Evolutionary conservation across 306 rosid species (phyloP).

Genomic region (Trifolium pratense): DNA sequence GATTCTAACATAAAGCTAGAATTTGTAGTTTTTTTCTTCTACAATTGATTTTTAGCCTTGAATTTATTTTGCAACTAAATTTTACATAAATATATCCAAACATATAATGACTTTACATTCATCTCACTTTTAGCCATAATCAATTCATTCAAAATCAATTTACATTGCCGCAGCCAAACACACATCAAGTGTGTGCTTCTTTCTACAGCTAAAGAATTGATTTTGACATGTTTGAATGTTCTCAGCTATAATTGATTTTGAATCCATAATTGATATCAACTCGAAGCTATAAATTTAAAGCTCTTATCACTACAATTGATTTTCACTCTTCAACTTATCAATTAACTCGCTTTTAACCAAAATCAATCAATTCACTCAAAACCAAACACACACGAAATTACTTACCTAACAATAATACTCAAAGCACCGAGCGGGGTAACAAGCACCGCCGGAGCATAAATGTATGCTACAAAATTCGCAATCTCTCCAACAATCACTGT

Average conservation of each 20-base stretch:
- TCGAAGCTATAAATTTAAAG: neutral
- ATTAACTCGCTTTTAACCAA: neutral
- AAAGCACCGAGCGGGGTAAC: slow-evolving; percentile 94
- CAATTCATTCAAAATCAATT: no score
- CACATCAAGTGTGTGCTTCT: no score
- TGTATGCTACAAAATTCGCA: slow-evolving; percentile 84
- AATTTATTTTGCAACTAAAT: no score
- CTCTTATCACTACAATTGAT: neutral
- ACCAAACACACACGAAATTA: neutral
- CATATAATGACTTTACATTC: no score
- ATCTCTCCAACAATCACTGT: slow-evolving; percentile 89
- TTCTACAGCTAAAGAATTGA: neutral
- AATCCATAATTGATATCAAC: neutral
- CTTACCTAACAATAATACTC: slow-evolving; percentile 89
- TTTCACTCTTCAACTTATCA: neutral
- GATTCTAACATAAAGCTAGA: no score
- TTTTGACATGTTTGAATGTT: neutral
- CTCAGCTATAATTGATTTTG: neutral
- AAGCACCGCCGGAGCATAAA: slow-evolving; percentile 85
- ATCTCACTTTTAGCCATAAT: no score
- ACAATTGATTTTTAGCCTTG: no score
- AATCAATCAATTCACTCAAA: slow-evolving; percentile 3
- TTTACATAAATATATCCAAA: no score
- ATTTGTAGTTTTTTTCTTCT: no score
- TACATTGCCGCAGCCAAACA: no score